Evolutionary conservation across 2,329 filamentous ascomycete species (phyloP).

Genomic region (Plectosphaerella sp.): DNA sequence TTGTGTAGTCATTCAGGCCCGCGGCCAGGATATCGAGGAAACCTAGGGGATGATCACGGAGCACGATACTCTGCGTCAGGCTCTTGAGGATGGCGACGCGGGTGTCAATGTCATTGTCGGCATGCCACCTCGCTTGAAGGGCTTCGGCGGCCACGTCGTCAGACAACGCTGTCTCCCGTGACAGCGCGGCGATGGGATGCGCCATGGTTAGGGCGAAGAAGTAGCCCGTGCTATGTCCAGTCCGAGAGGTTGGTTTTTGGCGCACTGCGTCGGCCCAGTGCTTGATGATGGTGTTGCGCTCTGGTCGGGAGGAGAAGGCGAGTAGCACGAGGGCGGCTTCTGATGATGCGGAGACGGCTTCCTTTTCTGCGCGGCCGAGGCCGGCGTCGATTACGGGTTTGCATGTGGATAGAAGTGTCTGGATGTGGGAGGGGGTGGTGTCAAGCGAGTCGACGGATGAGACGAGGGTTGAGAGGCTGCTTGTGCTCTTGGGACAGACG

Average conservation of each 20-base stretch:
- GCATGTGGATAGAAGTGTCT: constrained; percentile 18
- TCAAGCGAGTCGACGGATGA: constrained; percentile 6
- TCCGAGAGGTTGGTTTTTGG: constrained; percentile 23
- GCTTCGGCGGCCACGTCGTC: constrained; percentile 35
- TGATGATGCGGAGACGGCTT: constrained; percentile 44
- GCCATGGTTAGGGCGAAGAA: constrained; percentile 49
- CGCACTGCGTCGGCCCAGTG: constrained; percentile 43
- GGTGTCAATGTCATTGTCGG: constrained; percentile 45
- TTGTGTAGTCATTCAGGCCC: constrained; percentile 84
- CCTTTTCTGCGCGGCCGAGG: constrained; percentile 45
- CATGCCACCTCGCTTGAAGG: constrained; percentile 48
- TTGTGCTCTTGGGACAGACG: constrained; percentile 13
- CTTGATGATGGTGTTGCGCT: constrained; percentile 33
- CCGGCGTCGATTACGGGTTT: constrained; percentile 34
- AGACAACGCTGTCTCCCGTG: not conserved
- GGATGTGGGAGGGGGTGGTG: constrained; percentile 8
- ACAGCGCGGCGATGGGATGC: constrained; percentile 31
- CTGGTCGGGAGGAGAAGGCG: constrained; percentile 31
- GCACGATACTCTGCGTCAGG: constrained; percentile 40
- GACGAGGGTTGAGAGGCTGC: constrained; percentile 3
- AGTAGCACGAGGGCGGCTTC: constrained; percentile 47
- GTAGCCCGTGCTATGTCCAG: constrained; percentile 41
- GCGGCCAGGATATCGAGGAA: constrained; percentile 45
- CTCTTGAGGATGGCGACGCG: constrained; percentile 52
- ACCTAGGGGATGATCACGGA: constrained; percentile 31